Evolutionary conservation across 2,329 filamentous ascomycete species (phyloP), one percentile per base, ranked within the genome.

Genomic region (Coniochaeta ligniaria): DNA sequence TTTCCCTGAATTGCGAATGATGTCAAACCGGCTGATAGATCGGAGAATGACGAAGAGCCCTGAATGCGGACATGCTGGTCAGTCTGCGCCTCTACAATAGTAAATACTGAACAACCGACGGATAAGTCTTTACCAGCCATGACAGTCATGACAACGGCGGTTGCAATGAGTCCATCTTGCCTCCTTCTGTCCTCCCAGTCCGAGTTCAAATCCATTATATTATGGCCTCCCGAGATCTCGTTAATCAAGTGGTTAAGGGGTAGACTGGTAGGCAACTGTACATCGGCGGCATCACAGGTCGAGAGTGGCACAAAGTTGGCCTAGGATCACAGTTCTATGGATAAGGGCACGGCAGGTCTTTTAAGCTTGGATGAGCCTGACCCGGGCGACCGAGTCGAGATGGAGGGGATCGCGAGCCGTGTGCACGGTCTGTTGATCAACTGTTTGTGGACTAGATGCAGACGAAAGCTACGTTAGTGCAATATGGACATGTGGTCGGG

Each of bases 11-110:
- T 63, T 66, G 17, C 63, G 62, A 11, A 69, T 62, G 1, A 69
- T 59, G 24, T 63, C 33, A 33, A 68, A 66, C 8, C 66, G 64
- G 52, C 66, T 63, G 38, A 66, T 38, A 20, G 54, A 62, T 24
- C 68, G 63, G 3, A 63, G 47, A 20, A 61, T 24, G 35, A 69
- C 67, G 52, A 66, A 59, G 14, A 65, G 52, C 11, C 60, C 67
- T 67, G 35, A n/a, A 26, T 26, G 16, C 20, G 14, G 31, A 26
- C 8, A 43, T 35, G 50, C 22, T 20, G 35, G 43, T 59, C 57
- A 59, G 43, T 31, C 16, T 36, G 16, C 7, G 41, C 17, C 5
- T 41, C 38, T 6, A 16, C 35, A 11, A 38, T 17, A 17, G n/a
- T n/a, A n/a, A 14, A 7, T 33, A 9, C 31, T 33, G 5, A 33